Percentiles rank a stretch among this genome's conserved stretches.
Conservation (phyloP, 2,329 filamentous ascomycete species). For the Cladophialophora immunda region DNA sequence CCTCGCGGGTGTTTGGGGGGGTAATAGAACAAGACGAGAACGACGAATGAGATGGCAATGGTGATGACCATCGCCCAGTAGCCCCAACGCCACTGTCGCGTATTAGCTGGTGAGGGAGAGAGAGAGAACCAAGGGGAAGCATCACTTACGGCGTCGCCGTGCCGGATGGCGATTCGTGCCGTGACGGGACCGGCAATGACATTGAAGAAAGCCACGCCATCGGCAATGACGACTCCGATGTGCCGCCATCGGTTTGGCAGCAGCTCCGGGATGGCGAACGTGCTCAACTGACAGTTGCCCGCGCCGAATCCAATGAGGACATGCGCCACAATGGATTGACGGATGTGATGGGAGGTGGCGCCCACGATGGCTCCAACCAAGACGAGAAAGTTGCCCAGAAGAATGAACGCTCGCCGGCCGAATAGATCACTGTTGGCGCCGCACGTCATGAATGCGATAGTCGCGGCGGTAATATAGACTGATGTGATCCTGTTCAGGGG, state of each 20-base stretch:
- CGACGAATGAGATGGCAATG: conserved; percentile 44
- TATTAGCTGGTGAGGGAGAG: no score
- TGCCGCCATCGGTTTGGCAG: conserved; percentile 60
- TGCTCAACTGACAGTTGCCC: conserved; percentile 55
- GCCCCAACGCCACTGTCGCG: no score
- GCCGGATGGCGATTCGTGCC: conserved; percentile 37
- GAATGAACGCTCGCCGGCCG: conserved; percentile 57
- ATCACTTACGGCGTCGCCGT: no score
- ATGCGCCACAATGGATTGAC: conserved; percentile 50
- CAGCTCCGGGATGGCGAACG: conserved; percentile 51
- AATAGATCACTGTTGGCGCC: conserved; percentile 49
- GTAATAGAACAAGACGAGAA: conserved; percentile 52
- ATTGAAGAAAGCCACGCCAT: conserved; percentile 54
- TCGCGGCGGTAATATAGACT: no score
- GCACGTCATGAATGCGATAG: no score
- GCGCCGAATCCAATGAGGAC: conserved; percentile 55
- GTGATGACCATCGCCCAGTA: no score
- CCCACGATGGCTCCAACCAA: conserved; percentile 51
- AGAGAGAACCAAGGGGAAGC: no score
- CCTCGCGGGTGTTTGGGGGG: conserved; percentile 53
- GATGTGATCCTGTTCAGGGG: no score
- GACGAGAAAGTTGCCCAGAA: conserved; percentile 52
- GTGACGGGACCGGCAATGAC: conserved; percentile 58
- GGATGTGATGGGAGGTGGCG: conserved; percentile 51
- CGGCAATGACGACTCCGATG: conserved; percentile 55